Percentiles rank a stretch among this genome's conserved stretches.
phyloP scores from a whole-genome alignment of 177 flowering plant genomes.

The Vitis hybrid region DNA sequence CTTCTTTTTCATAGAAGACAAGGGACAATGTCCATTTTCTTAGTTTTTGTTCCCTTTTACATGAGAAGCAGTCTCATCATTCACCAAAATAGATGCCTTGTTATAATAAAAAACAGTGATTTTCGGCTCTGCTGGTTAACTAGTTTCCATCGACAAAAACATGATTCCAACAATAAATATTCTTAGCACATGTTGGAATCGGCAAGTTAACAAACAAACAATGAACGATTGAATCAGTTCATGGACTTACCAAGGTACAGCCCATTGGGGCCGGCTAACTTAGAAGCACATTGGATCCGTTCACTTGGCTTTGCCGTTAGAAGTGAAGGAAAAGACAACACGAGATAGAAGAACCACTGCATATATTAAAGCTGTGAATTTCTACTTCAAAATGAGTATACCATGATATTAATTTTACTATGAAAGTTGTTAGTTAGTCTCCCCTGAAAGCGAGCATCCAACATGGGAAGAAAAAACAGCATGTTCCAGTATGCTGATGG shows the following conservation, averaged over 20 bases:
- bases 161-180: too few species aligned
- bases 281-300: not conserved
- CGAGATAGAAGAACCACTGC: constrained; percentile 1
- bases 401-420: not conserved
- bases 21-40: too few species aligned
- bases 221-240: not conserved
- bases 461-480: constrained; percentile 34
- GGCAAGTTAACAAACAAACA: not conserved
- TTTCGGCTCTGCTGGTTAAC: not conserved
- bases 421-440: not conserved
- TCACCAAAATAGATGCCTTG: not conserved
- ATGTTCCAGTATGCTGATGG: constrained; percentile 54
- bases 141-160: too few species aligned
- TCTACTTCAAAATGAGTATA: not conserved
- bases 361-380: constrained; percentile 6
- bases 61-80: not conserved
- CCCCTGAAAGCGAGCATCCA: not conserved
- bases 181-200: too few species aligned
- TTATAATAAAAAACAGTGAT: constrained; percentile 1
- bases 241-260: too few species aligned
- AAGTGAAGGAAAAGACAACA: not conserved
- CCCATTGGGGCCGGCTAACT: constrained; percentile 1
- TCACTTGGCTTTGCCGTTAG: not conserved
- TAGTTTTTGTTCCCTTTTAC: too few species aligned
- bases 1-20: too few species aligned